Evolutionary conservation across 441 rosid species (phyloP).

Genomic region (Gossypium davidsonii): DNA sequence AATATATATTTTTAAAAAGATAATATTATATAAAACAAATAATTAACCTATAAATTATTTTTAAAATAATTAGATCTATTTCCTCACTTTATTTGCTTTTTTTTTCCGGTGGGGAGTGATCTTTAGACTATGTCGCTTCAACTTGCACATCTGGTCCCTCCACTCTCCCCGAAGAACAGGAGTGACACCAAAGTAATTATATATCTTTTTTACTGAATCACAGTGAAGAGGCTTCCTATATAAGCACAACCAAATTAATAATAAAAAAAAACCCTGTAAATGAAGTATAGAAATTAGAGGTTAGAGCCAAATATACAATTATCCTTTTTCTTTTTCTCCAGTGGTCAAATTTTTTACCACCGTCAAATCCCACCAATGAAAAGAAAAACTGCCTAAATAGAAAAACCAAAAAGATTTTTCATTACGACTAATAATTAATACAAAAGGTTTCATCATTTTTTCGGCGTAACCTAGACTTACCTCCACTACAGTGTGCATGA

Average conservation of each 20-base stretch:
- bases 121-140: not conserved
- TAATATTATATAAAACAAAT: too few species aligned
- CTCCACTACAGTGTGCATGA: not conserved
- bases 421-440: not conserved
- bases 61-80: too few species aligned
- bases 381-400: not conserved
- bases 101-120: not conserved
- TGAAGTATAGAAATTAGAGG: not conserved
- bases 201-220: too few species aligned
- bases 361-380: not conserved
- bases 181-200: not conserved
- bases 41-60: too few species aligned
- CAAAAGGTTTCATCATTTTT: slow-evolving; percentile 18
- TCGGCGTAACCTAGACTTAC: slow-evolving; percentile 25
- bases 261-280: too few species aligned
- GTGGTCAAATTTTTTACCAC: slow-evolving; percentile 21
- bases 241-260: too few species aligned
- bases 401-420: slow-evolving; percentile 9
- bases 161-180: not conserved
- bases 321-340: slow-evolving; percentile 23
- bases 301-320: slow-evolving; percentile 28
- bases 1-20: not conserved
- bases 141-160: slow-evolving; percentile 2
- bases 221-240: too few species aligned
- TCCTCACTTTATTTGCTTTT: too few species aligned